Conservation (phyloP, 1,139 yeast species). For the Kurtzmaniella quercitrusa region DNA sequence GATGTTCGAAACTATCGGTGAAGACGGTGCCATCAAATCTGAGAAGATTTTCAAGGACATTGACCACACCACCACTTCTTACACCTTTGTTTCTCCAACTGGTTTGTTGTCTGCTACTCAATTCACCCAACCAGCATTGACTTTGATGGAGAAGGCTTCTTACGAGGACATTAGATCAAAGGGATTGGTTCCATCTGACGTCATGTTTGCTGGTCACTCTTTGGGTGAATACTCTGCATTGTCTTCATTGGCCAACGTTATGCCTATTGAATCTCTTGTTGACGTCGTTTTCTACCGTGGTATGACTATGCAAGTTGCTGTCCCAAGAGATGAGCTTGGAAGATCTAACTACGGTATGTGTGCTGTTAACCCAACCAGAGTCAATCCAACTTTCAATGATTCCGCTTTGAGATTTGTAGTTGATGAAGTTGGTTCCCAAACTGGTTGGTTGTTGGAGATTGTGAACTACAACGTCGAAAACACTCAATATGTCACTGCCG, state of each 20-base stretch:
- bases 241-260: conserved; percentile 94
- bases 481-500: conserved; percentile 97
- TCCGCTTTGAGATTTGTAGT: conserved; percentile 94
- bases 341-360: conserved; percentile 99
- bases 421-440: conserved; percentile 75
- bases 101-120: conserved; percentile 98
- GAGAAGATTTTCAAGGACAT: conserved; percentile 96
- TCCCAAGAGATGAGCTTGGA: conserved; percentile 91
- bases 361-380: conserved; percentile 96
- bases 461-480: conserved; percentile 98
- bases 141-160: conserved; percentile 98
- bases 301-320: conserved; percentile 99
- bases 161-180: conserved; percentile 95
- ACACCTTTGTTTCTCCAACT: conserved; percentile 86
- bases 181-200: conserved; percentile 91
- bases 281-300: conserved; percentile 99
- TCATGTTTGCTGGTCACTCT: conserved; percentile 98
- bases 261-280: conserved; percentile 97
- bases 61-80: conserved; percentile 73
- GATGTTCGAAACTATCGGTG: conserved; percentile 95
- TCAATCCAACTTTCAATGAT: conserved; percentile 82
- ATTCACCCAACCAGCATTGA: conserved; percentile 98
- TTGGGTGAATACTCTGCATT: conserved; percentile 98
- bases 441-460: conserved; percentile 94
- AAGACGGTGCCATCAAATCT: conserved; percentile 76